Percentiles rank a stretch among this genome's conserved stretches.
phyloP scores from a whole-genome alignment of 352 stramenopile genomes.

The Phytophthora pinifolia region DNA sequence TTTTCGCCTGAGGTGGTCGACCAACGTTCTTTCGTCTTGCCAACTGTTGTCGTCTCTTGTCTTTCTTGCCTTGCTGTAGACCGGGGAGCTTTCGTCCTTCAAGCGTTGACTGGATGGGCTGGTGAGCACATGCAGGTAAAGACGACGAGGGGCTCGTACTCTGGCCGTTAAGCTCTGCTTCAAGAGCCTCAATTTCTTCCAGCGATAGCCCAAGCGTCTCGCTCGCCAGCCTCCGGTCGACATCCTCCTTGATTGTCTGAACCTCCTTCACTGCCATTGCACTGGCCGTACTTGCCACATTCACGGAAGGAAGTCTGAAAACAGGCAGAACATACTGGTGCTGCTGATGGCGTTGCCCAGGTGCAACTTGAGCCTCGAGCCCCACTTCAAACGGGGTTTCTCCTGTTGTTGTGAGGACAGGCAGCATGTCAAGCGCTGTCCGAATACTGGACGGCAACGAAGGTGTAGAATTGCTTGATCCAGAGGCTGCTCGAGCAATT shows the following conservation, averaged over 20 bases:
- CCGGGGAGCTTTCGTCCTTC: conserved; percentile 22
- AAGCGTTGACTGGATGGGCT: conserved; percentile 12
- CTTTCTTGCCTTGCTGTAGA: conserved; percentile 9
- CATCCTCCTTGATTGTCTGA: conserved; percentile 46
- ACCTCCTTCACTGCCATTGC: conserved; percentile 43
- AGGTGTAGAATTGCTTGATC: conserved; percentile 9
- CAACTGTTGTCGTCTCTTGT: conserved; percentile 9
- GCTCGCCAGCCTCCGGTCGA: conserved; percentile 60
- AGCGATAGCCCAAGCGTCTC: conserved; percentile 60
- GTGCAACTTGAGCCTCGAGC: conserved; percentile 30
- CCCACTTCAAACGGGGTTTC: conserved; percentile 79
- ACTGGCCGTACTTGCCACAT: conserved; percentile 40
- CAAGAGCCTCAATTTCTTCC: conserved; percentile 67
- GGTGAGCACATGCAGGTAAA: background rate
- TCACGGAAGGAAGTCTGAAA: conserved; percentile 67
- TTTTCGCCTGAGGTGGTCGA: conserved; percentile 11
- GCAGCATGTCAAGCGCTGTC: conserved; percentile 61
- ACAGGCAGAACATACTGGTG: conserved; percentile 61
- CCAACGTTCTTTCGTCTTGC: conserved; percentile 16
- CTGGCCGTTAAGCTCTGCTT: conserved; percentile 50
- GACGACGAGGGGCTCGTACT: background rate
- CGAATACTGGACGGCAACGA: conserved; percentile 23
- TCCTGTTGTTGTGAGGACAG: conserved; percentile 64
- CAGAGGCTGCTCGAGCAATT: conserved; percentile 21
- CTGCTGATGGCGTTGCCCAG: conserved; percentile 20